Evolutionary conservation across 768 basidiomycete genomes (phyloP).

Genomic region (Lentinula edodes): DNA sequence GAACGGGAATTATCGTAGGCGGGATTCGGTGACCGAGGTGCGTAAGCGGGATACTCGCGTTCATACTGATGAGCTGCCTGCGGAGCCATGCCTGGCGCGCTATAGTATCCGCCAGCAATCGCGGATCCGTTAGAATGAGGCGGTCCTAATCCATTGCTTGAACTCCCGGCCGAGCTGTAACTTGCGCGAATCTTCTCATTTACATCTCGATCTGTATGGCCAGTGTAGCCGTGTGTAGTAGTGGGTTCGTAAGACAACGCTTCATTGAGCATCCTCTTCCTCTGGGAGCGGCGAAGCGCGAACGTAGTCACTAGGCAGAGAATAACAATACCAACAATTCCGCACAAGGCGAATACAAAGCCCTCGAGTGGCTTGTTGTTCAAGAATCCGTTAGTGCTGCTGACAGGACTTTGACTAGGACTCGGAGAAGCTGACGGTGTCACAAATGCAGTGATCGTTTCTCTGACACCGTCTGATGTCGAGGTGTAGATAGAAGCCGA

Average conservation of each 20-base stretch:
- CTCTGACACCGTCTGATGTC: constrained; percentile 16
- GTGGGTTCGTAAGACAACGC: constrained; percentile 50
- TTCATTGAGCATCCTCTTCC: constrained; percentile 33
- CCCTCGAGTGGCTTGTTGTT: constrained; percentile 62
- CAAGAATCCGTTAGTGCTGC: constrained; percentile 38
- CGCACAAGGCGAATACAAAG: constrained; percentile 49
- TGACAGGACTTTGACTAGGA: constrained; percentile 6
- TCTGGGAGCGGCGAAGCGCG: constrained; percentile 42
- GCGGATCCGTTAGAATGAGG: not conserved
- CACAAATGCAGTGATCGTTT: constrained; percentile 23
- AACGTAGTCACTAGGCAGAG: constrained; percentile 40
- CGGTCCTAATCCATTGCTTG: not conserved
- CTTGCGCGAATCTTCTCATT: constrained; percentile 22
- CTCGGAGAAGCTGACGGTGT: constrained; percentile 22
- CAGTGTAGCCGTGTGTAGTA: constrained; percentile 18
- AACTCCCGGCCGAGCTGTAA: constrained; percentile 13
- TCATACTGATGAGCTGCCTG: not conserved
- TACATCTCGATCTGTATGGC: constrained; percentile 18
- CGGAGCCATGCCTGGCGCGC: not conserved
- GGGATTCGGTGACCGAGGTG: not conserved
- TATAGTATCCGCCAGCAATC: not conserved
- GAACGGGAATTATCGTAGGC: constrained; percentile 2
- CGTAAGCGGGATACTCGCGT: not conserved
- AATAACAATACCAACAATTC: constrained; percentile 40
- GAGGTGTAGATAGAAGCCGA: constrained; percentile 11